Evolutionary conservation across 129 eudicot genomes (phyloP), one percentile per base, ranked within the genome.

Genomic region (Gnaphalium uliginosum): DNA sequence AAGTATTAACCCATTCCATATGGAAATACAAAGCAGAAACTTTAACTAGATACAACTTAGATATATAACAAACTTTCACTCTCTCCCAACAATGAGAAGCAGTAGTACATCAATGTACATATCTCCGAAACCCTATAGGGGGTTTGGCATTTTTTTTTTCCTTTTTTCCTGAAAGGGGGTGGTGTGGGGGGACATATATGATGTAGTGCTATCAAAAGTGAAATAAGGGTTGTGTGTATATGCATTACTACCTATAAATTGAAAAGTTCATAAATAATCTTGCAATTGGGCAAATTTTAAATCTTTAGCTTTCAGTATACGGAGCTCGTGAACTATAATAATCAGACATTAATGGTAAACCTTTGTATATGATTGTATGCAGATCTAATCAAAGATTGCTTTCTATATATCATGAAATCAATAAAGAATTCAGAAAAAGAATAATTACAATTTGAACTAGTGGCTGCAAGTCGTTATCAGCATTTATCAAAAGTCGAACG

Each of bases 371-470:
- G 51, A 43, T 43, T 43, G 51, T 43, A 13, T 43, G 51, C 51
- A 43, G 51, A 69, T 69, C 54, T 25, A 32, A 69, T 69, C 54
- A 18, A 32, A 41, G 58, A 53, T 22, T 72, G 54, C 35, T 56
- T 56, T 72, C 13, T 71, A 22, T 22, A 21, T 50, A 71, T 21
- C 76, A 53, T 32, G 54, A 33, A 72, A 33, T 22, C 14, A 35
- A 35, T 33, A 17, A 8, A 56, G 65, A 14, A 14, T 72, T 19
- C 66, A 22, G 56, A 57, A 72, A 56, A 57, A 30, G 54, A 32
- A 35, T 56, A 72, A 72, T 35, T 50, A 33, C 33, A 57, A 72
- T 19, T 22, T 37, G 22, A 56, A 72, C 8, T 57, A 19, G 23
- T 57, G 33, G 30, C 54, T 72, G 23, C 54, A 72, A 72, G 60